Conservation (phyloP, 768 basidiomycete species). For the Postia placenta region DNA sequence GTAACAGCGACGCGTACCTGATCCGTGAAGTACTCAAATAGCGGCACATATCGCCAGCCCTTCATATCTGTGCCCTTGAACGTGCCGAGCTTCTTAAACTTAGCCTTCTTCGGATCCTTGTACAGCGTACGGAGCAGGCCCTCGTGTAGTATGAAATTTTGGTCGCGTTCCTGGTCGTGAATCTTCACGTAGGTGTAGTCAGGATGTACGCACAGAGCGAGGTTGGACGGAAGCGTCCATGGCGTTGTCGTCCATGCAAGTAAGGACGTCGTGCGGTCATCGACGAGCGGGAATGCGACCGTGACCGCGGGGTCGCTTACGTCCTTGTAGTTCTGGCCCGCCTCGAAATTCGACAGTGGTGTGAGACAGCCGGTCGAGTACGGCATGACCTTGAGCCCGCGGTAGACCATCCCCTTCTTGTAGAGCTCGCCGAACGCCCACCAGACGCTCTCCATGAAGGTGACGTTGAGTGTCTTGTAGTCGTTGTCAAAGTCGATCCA, state of each 20-base stretch:
- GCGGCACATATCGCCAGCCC: conserved; percentile 90
- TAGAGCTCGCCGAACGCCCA: conserved; percentile 97
- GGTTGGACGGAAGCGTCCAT: conserved; percentile 95
- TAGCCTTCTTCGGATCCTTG: conserved; percentile 96
- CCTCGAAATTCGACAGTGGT: conserved; percentile 96
- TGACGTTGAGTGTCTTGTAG: conserved; percentile 92
- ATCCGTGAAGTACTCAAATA: conserved; percentile 96
- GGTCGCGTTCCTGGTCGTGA: conserved; percentile 78
- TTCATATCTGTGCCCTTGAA: conserved; percentile 93
- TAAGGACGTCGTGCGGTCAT: conserved; percentile 85
- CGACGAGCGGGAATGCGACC: conserved; percentile 86
- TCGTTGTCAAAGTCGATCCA: conserved; percentile 99
- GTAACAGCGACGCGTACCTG: no score
- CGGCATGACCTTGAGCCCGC: conserved; percentile 93
- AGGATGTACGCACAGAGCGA: conserved; percentile 93
- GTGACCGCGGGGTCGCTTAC: conserved; percentile 95
- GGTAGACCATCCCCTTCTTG: conserved; percentile 88
- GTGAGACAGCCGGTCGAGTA: conserved; percentile 97
- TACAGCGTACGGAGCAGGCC: conserved; percentile 80
- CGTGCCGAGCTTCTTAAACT: conserved; percentile 84
- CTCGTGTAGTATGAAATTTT: conserved; percentile 91
- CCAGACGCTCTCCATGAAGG: conserved; percentile 99
- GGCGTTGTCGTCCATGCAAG: conserved; percentile 99
- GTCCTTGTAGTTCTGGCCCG: conserved; percentile 86
- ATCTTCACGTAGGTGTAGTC: conserved; percentile 97